Conservation (phyloP, 805 yeast genomes). For the Saccharomycopsis schoenii region DNA sequence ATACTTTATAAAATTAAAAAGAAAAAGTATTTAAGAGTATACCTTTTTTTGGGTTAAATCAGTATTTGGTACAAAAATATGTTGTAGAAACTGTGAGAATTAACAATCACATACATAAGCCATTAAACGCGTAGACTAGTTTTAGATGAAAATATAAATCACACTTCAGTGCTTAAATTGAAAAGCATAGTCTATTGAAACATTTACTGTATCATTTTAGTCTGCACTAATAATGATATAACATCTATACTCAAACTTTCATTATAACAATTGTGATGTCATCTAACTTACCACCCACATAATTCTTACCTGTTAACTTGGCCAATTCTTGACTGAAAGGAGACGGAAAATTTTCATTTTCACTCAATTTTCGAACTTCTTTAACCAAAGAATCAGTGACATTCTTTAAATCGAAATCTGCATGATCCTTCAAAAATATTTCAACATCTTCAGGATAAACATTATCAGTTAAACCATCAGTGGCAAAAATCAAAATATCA, state of each 20-base stretch:
- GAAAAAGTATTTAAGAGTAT: too few relatives aligned
- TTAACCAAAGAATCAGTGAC: conserved; percentile 49
- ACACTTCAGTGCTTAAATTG: too few relatives aligned
- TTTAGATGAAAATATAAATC: too few relatives aligned
- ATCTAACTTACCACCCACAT: conserved; percentile 91
- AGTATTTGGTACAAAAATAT: too few relatives aligned
- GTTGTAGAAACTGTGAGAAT: too few relatives aligned
- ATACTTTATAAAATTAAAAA: too few relatives aligned
- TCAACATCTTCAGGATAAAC: conserved; percentile 65
- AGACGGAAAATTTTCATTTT: conserved; percentile 66
- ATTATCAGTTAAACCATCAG: conserved; percentile 92
- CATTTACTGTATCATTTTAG: too few relatives aligned
- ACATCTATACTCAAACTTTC: conserved; percentile 31
- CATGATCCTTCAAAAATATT: conserved; percentile 48
- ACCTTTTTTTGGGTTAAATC: too few relatives aligned
- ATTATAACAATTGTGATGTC: conserved; percentile 81
- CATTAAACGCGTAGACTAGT: too few relatives aligned
- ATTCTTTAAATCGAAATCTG: conserved; percentile 29
- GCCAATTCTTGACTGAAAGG: conserved; percentile 78
- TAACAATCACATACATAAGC: too few relatives aligned
- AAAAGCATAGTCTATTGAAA: too few relatives aligned
- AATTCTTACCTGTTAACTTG: conserved; percentile 53
- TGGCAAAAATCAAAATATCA: conserved; percentile 77
- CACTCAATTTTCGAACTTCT: conserved; percentile 58
- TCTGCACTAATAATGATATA: neutral